Evolutionary conservation across 495 filamentous ascomycete species (phyloP).

Genomic region (Gamarada debralockiae): DNA sequence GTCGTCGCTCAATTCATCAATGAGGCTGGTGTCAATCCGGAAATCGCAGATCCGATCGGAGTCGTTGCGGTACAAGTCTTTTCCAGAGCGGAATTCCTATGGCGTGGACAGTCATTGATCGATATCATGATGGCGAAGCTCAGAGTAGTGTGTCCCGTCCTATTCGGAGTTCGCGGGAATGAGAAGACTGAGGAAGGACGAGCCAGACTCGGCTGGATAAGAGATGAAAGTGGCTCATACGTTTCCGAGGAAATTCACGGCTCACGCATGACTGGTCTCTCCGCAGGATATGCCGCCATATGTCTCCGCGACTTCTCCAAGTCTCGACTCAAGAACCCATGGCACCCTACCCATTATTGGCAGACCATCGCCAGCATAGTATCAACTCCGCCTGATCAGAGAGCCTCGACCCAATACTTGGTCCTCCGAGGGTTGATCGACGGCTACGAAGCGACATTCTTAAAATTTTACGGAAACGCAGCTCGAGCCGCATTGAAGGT

Average conservation of each 20-base stretch:
- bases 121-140: constrained; percentile 90
- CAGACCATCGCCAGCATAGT: constrained; percentile 59
- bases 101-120: constrained; percentile 68
- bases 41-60: constrained; percentile 78
- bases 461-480: constrained; percentile 71
- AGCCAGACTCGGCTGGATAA: constrained; percentile 71
- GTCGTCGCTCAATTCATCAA: constrained; percentile 70
- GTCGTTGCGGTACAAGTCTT: constrained; percentile 72
- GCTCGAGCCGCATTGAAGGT: constrained; percentile 59
- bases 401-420: constrained; percentile 73
- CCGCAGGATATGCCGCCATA: constrained; percentile 77
- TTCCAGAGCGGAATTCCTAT: constrained; percentile 59
- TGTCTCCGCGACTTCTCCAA: constrained; percentile 75
- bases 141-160: constrained; percentile 71
- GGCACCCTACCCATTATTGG: constrained; percentile 81
- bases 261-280: constrained; percentile 80
- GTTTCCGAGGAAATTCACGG: constrained; percentile 64
- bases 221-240: constrained; percentile 41
- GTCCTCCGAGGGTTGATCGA: constrained; percentile 76
- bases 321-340: constrained; percentile 62
- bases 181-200: constrained; percentile 71
- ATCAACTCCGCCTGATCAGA: constrained; percentile 64
- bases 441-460: constrained; percentile 63
- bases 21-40: constrained; percentile 66
- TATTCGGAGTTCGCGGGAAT: constrained; percentile 78